Conservation (phyloP, 1,284 basidiomycete species). For the Uromyces viciae-fabae region DNA sequence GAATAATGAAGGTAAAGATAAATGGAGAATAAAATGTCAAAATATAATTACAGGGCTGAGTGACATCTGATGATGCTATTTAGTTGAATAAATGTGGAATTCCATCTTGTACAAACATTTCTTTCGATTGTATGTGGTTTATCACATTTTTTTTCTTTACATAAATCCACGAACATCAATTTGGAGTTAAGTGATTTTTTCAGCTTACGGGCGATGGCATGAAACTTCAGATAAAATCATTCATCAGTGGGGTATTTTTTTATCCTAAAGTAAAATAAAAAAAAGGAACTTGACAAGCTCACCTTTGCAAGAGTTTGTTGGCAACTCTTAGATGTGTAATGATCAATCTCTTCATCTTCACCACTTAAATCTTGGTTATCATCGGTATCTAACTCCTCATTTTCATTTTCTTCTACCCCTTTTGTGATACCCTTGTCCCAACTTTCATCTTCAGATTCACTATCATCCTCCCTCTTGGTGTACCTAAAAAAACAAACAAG, state of each 20-base stretch:
- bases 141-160: not conserved
- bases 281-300: not conserved
- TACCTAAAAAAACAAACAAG: not conserved
- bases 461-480: not conserved
- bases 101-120: not conserved
- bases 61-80: not conserved
- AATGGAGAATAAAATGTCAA: not conserved
- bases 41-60: not conserved
- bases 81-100: not conserved
- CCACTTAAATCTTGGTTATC: not conserved
- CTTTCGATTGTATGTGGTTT: not conserved
- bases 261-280: not conserved
- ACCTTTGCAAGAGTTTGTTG: not conserved
- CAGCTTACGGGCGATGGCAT: not conserved
- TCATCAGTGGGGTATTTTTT: no score
- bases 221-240: not conserved
- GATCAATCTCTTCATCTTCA: not conserved
- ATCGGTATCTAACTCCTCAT: not conserved
- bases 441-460: not conserved
- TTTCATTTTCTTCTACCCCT: not conserved
- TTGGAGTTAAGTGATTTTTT: not conserved
- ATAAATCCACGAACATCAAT: not conserved
- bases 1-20: not conserved
- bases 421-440: no score
- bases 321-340: not conserved